These are phyloP conservation scores for Cladosporium sp. DNA, from an alignment of 2,329 filamentous ascomycete species.

Conservation along the genomic window DNA sequence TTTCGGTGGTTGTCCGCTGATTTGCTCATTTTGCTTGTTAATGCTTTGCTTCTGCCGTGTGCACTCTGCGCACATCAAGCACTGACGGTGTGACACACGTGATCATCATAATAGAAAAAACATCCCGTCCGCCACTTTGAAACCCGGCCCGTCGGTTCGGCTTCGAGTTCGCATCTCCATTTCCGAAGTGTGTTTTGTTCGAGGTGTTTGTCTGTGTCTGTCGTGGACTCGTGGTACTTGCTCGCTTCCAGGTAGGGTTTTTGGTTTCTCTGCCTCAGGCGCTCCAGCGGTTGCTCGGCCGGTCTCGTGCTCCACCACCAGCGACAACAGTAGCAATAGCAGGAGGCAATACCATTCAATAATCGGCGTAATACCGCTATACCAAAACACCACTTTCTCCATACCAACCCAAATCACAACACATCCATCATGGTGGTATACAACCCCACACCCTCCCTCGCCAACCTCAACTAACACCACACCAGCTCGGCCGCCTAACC, in stretches of 20 bases:
- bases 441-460: neutral
- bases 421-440: conserved; percentile 27
- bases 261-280: neutral
- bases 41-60: neutral
- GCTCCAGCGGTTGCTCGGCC: neutral
- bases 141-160: neutral
- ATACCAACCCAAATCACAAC: neutral
- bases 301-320: conserved; percentile 12
- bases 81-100: conserved; percentile 6
- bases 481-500: conserved; percentile 86
- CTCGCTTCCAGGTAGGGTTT: too few species aligned
- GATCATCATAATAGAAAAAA: neutral
- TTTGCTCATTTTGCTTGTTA: neutral
- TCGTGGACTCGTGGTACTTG: neutral
- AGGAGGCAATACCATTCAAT: neutral
- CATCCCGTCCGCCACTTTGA: neutral
- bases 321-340: neutral
- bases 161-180: conserved; percentile 3
- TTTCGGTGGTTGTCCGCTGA: conserved; percentile 1
- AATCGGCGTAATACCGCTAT: conserved; percentile 2
- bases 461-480: conserved; percentile 55
- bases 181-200: neutral
- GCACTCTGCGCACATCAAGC: neutral
- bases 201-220: neutral
- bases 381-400: conserved; percentile 7